Evolutionary conservation across 768 basidiomycete species (phyloP).

Genomic region (Rhodotorula toruloides): DNA sequence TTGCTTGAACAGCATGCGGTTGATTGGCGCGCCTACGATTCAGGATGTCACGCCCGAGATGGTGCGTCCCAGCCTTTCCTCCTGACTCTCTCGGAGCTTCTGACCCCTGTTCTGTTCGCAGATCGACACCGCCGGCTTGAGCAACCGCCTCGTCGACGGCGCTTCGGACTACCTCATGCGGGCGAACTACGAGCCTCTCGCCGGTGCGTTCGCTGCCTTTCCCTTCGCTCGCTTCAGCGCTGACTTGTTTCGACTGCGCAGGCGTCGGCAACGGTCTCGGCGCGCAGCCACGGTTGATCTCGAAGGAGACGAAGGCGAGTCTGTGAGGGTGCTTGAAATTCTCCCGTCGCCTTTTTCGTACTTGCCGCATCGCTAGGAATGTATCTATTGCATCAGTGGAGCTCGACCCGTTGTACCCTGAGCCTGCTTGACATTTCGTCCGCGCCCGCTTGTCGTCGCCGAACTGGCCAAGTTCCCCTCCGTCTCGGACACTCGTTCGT

Average conservation of each 20-base stretch:
- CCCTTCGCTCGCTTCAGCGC: background rate
- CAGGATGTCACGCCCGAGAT: constrained; percentile 76
- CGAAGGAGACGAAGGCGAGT: constrained; percentile 28
- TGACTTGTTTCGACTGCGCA: background rate
- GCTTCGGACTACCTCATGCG: constrained; percentile 28
- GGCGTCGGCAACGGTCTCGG: constrained; percentile 35
- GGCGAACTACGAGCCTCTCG: constrained; percentile 33
- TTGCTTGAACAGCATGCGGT: constrained; percentile 55
- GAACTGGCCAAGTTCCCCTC: background rate
- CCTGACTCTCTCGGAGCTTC: too few species aligned
- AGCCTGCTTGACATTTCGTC: too few species aligned
- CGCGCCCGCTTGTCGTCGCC: background rate
- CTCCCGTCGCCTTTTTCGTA: background rate
- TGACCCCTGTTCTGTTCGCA: background rate
- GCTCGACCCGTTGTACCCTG: too few species aligned
- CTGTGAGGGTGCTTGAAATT: background rate
- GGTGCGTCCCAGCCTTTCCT: constrained; percentile 64
- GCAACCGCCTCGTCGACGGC: constrained; percentile 3
- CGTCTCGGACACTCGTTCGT: background rate
- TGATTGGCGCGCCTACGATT: constrained; percentile 76
- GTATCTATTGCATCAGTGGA: too few species aligned
- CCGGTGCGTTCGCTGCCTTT: constrained; percentile 2
- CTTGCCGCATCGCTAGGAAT: too few species aligned
- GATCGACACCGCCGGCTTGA: constrained; percentile 24
- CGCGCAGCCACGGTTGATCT: constrained; percentile 27